Evolutionary conservation across 768 basidiomycete species (phyloP).

Genomic region (Mycena floridula): DNA sequence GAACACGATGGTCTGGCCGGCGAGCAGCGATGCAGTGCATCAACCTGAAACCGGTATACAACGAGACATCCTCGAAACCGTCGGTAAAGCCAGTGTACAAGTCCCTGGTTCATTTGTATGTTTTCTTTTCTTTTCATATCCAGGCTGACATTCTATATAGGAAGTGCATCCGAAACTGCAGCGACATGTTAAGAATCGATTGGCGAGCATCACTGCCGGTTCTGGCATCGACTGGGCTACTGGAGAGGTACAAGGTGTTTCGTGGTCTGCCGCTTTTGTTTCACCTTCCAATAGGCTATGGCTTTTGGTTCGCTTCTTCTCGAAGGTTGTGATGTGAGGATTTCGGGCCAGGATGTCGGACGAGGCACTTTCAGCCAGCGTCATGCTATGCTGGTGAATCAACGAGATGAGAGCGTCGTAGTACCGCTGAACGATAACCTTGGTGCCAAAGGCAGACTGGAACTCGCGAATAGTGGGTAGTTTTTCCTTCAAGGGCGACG

Average conservation of each 20-base stretch:
- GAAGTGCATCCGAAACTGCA: constrained; percentile 75
- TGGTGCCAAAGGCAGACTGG: constrained; percentile 58
- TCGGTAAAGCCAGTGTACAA: constrained; percentile 66
- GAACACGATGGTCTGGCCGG: constrained; percentile 61
- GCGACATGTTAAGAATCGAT: constrained; percentile 70
- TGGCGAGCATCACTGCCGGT: constrained; percentile 63
- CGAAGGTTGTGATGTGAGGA: constrained; percentile 77
- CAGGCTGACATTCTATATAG: constrained; percentile 28
- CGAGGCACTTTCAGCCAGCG: constrained; percentile 85
- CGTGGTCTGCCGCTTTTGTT: not conserved
- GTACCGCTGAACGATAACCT: constrained; percentile 78
- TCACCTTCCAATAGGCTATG: constrained; percentile 48
- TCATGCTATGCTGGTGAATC: constrained; percentile 91
- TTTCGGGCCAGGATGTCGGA: constrained; percentile 92
- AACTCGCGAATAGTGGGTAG: constrained; percentile 78
- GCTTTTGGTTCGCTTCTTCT: constrained; percentile 85
- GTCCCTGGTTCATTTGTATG: constrained; percentile 60
- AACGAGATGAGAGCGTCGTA: constrained; percentile 70
- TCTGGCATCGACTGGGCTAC: constrained; percentile 85
- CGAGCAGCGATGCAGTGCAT: constrained; percentile 40
- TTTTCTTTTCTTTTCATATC: constrained; percentile 5
- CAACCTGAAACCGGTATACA: constrained; percentile 67
- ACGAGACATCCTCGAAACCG: constrained; percentile 38
- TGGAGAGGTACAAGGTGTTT: constrained; percentile 58
- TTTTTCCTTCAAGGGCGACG: not conserved